Conservation (phyloP, 2,329 filamentous ascomycete species). For the Trichophyton rubrum region DNA sequence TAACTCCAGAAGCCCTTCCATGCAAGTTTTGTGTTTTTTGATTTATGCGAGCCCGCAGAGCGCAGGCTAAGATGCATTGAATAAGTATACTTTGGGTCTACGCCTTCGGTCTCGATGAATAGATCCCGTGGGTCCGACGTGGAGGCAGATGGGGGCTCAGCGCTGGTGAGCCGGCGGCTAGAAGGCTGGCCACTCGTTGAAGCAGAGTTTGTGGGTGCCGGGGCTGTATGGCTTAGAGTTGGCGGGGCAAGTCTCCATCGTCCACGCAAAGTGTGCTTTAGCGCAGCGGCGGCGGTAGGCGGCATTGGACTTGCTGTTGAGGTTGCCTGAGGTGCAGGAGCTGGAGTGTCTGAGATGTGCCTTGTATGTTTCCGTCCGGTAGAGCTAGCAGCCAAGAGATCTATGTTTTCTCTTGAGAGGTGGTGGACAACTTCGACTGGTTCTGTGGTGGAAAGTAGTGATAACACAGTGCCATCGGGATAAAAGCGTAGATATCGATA, state of each 20-base stretch:
- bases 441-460: slow-evolving; percentile 66
- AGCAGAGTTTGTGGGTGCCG: not conserved
- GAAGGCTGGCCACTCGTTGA: not conserved
- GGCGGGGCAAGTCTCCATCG: slow-evolving; percentile 51
- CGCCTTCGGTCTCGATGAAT: slow-evolving; percentile 76
- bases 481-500: slow-evolving; percentile 95
- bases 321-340: slow-evolving; percentile 14
- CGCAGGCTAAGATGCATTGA: slow-evolving; percentile 65
- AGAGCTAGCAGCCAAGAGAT: slow-evolving; percentile 21
- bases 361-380: slow-evolving; percentile 26
- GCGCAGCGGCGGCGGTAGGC: slow-evolving; percentile 38
- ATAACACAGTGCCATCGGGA: slow-evolving; percentile 73
- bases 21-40: slow-evolving; percentile 70
- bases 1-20: slow-evolving; percentile 92
- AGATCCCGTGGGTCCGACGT: slow-evolving; percentile 44
- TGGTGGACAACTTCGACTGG: slow-evolving; percentile 80
- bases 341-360: slow-evolving; percentile 30
- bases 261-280: slow-evolving; percentile 56
- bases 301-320: slow-evolving; percentile 22
- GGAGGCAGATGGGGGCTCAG: not conserved
- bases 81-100: slow-evolving; percentile 66
- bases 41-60: slow-evolving; percentile 39
- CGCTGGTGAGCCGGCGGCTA: not conserved
- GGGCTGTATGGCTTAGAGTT: not conserved
- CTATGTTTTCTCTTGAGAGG: slow-evolving; percentile 58